A percentile compares a stretch with the other conserved stretches of the same genome.
Evolutionary conservation across 176 grass and related monocot species (phyloP).

Genomic region (Ananas comosus): DNA sequence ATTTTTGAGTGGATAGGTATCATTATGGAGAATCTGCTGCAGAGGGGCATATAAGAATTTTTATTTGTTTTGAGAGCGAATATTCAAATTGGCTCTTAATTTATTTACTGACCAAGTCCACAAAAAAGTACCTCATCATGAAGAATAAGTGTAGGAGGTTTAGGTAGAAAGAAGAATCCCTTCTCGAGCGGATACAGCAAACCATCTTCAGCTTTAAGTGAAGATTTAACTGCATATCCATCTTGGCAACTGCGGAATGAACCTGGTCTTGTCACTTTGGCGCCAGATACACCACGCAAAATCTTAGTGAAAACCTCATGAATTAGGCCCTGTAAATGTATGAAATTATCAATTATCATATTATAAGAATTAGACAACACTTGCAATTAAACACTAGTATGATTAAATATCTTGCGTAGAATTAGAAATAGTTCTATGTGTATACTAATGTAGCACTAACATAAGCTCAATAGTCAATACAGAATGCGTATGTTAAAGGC

Average conservation of each 20-base stretch:
- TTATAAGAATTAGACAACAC: background rate
- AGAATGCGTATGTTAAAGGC: too few species aligned
- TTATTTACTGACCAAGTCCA: background rate
- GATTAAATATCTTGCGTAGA: background rate
- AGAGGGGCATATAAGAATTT: too few species aligned
- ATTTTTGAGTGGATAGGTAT: too few species aligned
- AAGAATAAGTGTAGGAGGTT: constrained; percentile 97
- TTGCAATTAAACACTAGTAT: background rate
- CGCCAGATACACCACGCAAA: constrained; percentile 86
- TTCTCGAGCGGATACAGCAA: constrained; percentile 94
- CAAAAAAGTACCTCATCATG: constrained; percentile 72
- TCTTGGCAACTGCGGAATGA: constrained; percentile 79
- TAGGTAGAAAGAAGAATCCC: constrained; percentile 96
- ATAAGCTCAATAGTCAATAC: too few species aligned
- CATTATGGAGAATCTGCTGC: too few species aligned
- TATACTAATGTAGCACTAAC: too few species aligned
- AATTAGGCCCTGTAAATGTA: constrained; percentile 57
- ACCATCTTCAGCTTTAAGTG: constrained; percentile 99
- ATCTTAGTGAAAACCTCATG: constrained; percentile 88
- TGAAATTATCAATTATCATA: background rate
- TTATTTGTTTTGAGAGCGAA: too few species aligned
- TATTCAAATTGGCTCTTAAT: too few species aligned
- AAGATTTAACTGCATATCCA: constrained; percentile 99
- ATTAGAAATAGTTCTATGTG: background rate
- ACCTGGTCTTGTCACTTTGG: constrained; percentile 89